These are phyloP conservation scores for Limnanthes douglasii DNA, from an alignment of 345 rosid genomes.

Conservation along the genomic window DNA sequence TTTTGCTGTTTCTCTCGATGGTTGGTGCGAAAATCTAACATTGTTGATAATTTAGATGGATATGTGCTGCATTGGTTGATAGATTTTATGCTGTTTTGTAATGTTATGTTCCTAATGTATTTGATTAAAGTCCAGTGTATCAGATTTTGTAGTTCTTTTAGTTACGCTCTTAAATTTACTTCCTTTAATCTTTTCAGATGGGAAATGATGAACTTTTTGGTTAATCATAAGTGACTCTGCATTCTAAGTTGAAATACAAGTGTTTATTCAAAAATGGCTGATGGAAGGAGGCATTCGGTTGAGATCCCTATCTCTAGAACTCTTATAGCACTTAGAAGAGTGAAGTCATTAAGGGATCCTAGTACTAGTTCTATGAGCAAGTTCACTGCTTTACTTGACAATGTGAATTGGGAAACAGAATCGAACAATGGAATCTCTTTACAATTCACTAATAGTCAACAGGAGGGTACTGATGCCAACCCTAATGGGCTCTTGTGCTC, in stretches of 20 bases:
- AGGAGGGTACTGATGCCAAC: conserved; percentile 14
- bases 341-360: conserved; percentile 89
- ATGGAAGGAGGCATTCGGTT: conserved; percentile 75
- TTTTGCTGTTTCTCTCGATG: too few relatives aligned
- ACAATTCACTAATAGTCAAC: conserved; percentile 18
- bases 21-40: too few relatives aligned
- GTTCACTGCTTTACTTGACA: conserved; percentile 66
- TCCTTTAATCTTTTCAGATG: conserved; percentile 15
- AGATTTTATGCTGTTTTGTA: too few relatives aligned
- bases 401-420: conserved; percentile 78
- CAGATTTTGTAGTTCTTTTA: background rate
- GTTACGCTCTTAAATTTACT: conserved; percentile 3
- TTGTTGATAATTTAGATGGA: too few relatives aligned
- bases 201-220: conserved; percentile 6
- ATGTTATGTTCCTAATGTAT: too few relatives aligned
- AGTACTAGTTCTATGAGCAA: conserved; percentile 91
- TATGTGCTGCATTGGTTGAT: too few relatives aligned
- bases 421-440: conserved; percentile 60
- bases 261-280: conserved; percentile 21
- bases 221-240: conserved; percentile 8
- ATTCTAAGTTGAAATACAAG: background rate
- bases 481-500: conserved; percentile 15
- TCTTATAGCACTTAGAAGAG: conserved; percentile 82
- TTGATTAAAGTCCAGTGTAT: too few relatives aligned
- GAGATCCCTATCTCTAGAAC: conserved; percentile 87